Conservation (phyloP, 139 green algal species). For the Nannochloris sp. region DNA sequence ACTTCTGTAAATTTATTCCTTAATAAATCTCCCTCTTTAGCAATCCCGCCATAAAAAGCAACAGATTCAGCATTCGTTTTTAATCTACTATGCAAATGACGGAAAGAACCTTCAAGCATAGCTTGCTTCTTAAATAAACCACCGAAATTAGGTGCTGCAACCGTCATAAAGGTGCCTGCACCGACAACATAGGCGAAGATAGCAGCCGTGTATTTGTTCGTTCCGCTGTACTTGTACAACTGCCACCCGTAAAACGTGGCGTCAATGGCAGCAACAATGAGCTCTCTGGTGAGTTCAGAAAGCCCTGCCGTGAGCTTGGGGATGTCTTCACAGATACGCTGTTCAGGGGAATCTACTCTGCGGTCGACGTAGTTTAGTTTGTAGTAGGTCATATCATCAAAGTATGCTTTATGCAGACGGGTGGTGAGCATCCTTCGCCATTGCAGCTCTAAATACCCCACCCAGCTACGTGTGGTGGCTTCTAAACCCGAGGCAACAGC, state of each 20-base stretch:
- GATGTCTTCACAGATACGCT: conserved; percentile 66
- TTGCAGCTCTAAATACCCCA: conserved; percentile 36
- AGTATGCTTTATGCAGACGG: conserved; percentile 50
- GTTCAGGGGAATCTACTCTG: conserved; percentile 48
- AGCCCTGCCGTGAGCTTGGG: conserved; percentile 45
- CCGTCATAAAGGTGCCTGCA: conserved; percentile 31
- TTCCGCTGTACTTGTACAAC: conserved; percentile 49
- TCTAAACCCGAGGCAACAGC: conserved; percentile 38
- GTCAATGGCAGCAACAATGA: conserved; percentile 39
- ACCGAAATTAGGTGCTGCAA: conserved; percentile 52
- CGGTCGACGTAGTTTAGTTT: conserved; percentile 62
- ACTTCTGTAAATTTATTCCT: conserved; percentile 25
- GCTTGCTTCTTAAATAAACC: conserved; percentile 47
- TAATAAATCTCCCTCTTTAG: conserved; percentile 38
- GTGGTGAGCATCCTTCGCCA: conserved; percentile 50
- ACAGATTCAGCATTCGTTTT: conserved; percentile 45
- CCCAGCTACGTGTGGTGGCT: conserved; percentile 32
- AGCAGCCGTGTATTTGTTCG: conserved; percentile 52
- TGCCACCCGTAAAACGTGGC: conserved; percentile 50
- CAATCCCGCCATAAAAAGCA: conserved; percentile 48
- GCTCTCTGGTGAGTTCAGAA: conserved; percentile 42
- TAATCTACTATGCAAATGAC: conserved; percentile 41
- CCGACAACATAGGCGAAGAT: conserved; percentile 60
- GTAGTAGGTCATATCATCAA: conserved; percentile 69
- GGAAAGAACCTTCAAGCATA: conserved; percentile 39